A percentile compares a stretch with the other conserved stretches of the same genome.
Conservation (phyloP, 495 filamentous ascomycete genomes). For the Penicillium turbatum region DNA sequence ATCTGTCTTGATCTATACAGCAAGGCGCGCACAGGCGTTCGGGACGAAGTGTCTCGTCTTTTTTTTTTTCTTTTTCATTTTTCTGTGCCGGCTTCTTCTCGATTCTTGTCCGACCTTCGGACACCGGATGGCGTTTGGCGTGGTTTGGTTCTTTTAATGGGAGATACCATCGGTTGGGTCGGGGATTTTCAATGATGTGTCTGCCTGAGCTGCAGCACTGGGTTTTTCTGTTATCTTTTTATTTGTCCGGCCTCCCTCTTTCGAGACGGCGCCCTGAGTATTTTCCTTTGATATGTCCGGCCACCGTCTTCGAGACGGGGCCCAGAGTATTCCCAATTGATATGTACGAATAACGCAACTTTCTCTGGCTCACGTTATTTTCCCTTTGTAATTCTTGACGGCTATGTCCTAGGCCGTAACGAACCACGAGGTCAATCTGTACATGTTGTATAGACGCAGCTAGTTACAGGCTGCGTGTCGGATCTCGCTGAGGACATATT, state of each 20-base stretch:
- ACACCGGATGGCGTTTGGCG: slow-evolving; percentile 35
- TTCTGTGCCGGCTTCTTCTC: background rate
- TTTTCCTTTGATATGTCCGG: slow-evolving; percentile 14
- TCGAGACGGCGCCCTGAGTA: slow-evolving; percentile 11
- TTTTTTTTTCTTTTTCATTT: slow-evolving; percentile 14
- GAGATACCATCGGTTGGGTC: slow-evolving; percentile 32
- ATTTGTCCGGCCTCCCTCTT: slow-evolving; percentile 10
- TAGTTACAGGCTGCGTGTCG: no score
- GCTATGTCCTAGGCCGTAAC: background rate
- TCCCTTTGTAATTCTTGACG: background rate
- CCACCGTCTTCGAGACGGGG: slow-evolving; percentile 7
- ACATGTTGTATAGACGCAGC: background rate
- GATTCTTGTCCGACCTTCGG: slow-evolving; percentile 12
- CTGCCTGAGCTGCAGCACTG: slow-evolving; percentile 7
- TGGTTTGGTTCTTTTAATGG: slow-evolving; percentile 27
- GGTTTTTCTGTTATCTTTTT: slow-evolving; percentile 8
- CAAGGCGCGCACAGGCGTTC: slow-evolving; percentile 20
- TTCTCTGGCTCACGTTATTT: background rate
- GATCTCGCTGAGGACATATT: no score
- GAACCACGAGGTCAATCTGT: background rate
- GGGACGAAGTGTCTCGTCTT: slow-evolving; percentile 7
- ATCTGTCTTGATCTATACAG: slow-evolving; percentile 16
- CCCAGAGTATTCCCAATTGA: slow-evolving; percentile 12
- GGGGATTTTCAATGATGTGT: slow-evolving; percentile 15
- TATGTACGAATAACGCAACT: slow-evolving; percentile 22